Conservation (phyloP, 2,329 filamentous ascomycete species). For the Lasiodiplodia theobromae region DNA sequence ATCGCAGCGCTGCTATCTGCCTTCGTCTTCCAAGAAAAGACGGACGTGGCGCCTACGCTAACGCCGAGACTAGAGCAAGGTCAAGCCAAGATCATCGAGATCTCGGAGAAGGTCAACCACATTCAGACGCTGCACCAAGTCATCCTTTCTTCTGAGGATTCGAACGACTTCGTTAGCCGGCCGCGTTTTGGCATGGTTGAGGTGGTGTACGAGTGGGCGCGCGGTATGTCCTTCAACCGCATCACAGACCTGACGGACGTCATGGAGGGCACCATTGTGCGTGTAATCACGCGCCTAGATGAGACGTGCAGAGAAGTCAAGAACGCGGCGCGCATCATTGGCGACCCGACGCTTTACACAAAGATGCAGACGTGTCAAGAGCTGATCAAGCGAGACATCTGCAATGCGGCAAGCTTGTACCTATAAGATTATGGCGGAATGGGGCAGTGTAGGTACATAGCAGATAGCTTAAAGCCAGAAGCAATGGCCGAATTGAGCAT, state of each 20-base stretch:
- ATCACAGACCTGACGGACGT: constrained; percentile 97
- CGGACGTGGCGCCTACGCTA: constrained; percentile 78
- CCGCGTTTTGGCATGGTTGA: constrained; percentile 94
- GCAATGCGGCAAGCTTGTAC: constrained; percentile 50
- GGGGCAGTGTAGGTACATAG: not conserved
- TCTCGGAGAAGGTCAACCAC: constrained; percentile 90
- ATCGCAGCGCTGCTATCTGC: constrained; percentile 92
- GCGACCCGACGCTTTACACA: constrained; percentile 87
- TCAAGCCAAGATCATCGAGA: constrained; percentile 83
- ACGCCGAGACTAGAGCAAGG: constrained; percentile 83
- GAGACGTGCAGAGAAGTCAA: constrained; percentile 98
- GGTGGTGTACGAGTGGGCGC: constrained; percentile 98
- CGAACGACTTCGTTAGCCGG: constrained; percentile 86
- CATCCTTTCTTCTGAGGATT: constrained; percentile 86
- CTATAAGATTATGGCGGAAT: constrained; percentile 36
- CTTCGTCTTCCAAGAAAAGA: constrained; percentile 99
- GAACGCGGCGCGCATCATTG: constrained; percentile 93
- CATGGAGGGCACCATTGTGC: constrained; percentile 94
- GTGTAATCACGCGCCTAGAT: constrained; percentile 90
- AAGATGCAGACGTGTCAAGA: constrained; percentile 99
- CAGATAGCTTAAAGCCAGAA: not conserved
- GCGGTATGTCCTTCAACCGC: constrained; percentile 97
- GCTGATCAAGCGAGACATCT: constrained; percentile 76
- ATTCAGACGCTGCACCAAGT: constrained; percentile 92
- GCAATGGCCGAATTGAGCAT: not conserved